A percentile compares a stretch with the other conserved stretches of the same genome.
Evolutionary conservation across 345 rosid species (phyloP).

Genomic region (Conringia planisiliqua): DNA sequence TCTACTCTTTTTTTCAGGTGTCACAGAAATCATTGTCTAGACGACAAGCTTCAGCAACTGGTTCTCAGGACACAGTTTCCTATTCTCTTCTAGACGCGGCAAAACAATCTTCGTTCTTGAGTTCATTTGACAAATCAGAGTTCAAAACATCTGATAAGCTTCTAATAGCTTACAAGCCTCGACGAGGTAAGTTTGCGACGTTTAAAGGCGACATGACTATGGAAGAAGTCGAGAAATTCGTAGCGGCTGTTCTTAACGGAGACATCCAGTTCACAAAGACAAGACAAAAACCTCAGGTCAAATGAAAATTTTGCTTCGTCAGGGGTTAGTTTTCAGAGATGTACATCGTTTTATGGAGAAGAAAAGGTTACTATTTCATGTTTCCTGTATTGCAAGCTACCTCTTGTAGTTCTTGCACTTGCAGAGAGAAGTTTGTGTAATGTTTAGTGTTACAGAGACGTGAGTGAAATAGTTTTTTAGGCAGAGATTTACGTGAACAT

Average conservation of each 20-base stretch:
- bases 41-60: conserved; percentile 40
- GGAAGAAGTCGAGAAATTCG: conserved; percentile 71
- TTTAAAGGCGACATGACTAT: conserved; percentile 39
- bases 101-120: conserved; percentile 57
- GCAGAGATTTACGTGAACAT: background rate
- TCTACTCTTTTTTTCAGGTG: no score
- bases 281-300: conserved; percentile 55
- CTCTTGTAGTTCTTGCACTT: background rate
- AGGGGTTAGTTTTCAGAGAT: conserved; percentile 16
- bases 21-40: conserved; percentile 74
- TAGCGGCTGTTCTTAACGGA: conserved; percentile 70
- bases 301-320: conserved; percentile 4
- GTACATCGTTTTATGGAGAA: conserved; percentile 16
- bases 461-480: conserved; percentile 11
- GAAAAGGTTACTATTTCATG: background rate
- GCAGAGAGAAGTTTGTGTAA: background rate
- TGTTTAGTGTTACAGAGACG: background rate
- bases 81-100: conserved; percentile 63
- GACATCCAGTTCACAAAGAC: conserved; percentile 59
- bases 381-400: background rate
- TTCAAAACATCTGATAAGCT: conserved; percentile 49
- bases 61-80: conserved; percentile 49
- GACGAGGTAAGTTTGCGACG: conserved; percentile 58
- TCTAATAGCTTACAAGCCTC: conserved; percentile 76
- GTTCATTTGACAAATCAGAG: conserved; percentile 59